Conservation (phyloP, 495 filamentous ascomycete genomes). For the Hypomontagnella monticulosa region DNA sequence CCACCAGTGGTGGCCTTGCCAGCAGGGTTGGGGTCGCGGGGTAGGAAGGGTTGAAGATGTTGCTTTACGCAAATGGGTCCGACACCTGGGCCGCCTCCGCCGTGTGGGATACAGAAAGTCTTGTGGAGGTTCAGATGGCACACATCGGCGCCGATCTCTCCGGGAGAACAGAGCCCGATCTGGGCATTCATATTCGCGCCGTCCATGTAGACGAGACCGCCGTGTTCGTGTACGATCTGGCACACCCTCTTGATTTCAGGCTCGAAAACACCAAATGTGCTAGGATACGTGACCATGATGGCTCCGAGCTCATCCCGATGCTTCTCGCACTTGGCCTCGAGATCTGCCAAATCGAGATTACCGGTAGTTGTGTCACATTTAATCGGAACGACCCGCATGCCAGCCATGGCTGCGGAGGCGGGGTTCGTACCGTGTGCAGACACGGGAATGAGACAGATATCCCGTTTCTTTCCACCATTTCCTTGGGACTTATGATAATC, state of each 20-base stretch:
- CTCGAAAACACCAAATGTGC: conserved; percentile 96
- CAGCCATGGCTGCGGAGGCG: conserved; percentile 95
- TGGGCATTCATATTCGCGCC: conserved; percentile 99
- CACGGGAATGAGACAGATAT: conserved; percentile 95
- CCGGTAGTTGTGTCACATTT: conserved; percentile 91
- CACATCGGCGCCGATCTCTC: conserved; percentile 96
- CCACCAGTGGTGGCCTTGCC: conserved; percentile 46
- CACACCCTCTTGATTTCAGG: conserved; percentile 89
- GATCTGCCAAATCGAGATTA: conserved; percentile 87
- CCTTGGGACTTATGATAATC: conserved; percentile 78
- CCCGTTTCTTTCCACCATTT: conserved; percentile 67
- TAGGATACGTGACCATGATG: conserved; percentile 99
- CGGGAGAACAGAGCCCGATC: conserved; percentile 95
- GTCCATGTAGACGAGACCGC: conserved; percentile 99
- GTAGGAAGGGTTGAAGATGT: conserved; percentile 82
- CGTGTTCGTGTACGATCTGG: conserved; percentile 83
- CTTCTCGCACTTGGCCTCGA: conserved; percentile 88
- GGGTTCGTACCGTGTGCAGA: conserved; percentile 98
- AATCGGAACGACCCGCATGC: conserved; percentile 94
- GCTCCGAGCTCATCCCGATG: conserved; percentile 87
- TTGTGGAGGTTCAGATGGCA: conserved; percentile 99
- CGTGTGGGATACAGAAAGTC: conserved; percentile 99
- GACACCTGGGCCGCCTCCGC: conserved; percentile 93
- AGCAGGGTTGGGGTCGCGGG: conserved; percentile 68
- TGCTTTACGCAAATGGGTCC: conserved; percentile 93